A percentile compares a stretch with the other conserved stretches of the same genome.
Evolutionary conservation across 1,284 basidiomycete species (phyloP).

Genomic region (Ceratobasidium theobromae): DNA sequence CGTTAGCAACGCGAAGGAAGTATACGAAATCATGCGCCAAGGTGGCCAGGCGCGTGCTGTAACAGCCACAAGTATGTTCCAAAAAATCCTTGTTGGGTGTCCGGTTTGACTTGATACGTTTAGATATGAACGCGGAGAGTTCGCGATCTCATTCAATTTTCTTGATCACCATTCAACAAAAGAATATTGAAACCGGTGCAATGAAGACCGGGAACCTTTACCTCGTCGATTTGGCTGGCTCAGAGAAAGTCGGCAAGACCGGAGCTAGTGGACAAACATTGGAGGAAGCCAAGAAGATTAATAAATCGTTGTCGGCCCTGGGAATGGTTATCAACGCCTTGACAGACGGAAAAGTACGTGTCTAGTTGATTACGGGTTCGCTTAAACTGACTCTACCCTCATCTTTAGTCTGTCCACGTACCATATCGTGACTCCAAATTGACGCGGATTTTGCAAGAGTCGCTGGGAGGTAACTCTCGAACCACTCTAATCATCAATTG

Average conservation of each 20-base stretch:
- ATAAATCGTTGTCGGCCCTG: slow-evolving; percentile 95
- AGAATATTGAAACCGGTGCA: slow-evolving; percentile 93
- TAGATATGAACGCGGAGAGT: slow-evolving; percentile 99
- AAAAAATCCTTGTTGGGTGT: neutral
- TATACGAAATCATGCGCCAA: slow-evolving; percentile 98
- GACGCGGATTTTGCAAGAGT: slow-evolving; percentile 99
- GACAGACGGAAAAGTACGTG: slow-evolving; percentile 87
- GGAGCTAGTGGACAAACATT: slow-evolving; percentile 98
- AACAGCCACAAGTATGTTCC: slow-evolving; percentile 84
- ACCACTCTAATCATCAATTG: slow-evolving; percentile 99
- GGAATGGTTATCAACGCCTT: slow-evolving; percentile 99
- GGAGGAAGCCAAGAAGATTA: slow-evolving; percentile 99
- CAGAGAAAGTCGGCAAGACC: slow-evolving; percentile 99
- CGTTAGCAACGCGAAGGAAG: slow-evolving; percentile 93
- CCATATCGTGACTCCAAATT: slow-evolving; percentile 99
- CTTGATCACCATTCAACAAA: slow-evolving; percentile 94
- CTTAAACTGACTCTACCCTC: neutral
- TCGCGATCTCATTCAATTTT: slow-evolving; percentile 99
- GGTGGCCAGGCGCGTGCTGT: slow-evolving; percentile 90
- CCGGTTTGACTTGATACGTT: neutral
- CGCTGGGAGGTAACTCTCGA: slow-evolving; percentile 96
- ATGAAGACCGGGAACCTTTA: slow-evolving; percentile 97
- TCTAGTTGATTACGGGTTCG: neutral
- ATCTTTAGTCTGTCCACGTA: slow-evolving; percentile 84
- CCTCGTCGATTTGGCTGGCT: slow-evolving; percentile 97